Evolutionary conservation across 176 grass and related monocot species (phyloP).

Genomic region (Saccharum spontaneum): DNA sequence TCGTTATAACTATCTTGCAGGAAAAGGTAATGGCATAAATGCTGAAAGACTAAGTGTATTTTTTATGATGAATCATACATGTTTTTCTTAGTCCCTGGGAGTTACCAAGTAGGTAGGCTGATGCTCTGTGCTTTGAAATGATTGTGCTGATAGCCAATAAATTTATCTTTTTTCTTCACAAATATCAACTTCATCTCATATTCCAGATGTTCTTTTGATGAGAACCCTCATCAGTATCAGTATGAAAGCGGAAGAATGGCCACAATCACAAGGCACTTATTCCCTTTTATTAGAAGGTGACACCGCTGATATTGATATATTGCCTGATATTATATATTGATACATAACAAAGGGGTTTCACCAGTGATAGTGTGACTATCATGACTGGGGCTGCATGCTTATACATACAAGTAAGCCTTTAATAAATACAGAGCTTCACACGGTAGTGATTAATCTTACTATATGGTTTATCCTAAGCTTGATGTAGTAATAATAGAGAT

Average conservation of each 20-base stretch:
- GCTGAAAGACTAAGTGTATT: neutral
- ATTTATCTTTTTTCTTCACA: neutral
- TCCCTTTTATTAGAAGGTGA: slow-evolving; percentile 53
- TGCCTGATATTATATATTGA: slow-evolving; percentile 28
- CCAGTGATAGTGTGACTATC: slow-evolving; percentile 28
- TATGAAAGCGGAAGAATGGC: slow-evolving; percentile 30
- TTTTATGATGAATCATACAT: neutral
- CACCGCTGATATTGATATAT: slow-evolving; percentile 33
- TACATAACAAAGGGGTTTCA: slow-evolving; percentile 36
- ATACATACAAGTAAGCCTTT: slow-evolving; percentile 62
- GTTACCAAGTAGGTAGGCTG: neutral
- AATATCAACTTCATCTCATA: slow-evolving; percentile 39
- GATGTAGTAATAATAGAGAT: slow-evolving; percentile 57
- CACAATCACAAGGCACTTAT: slow-evolving; percentile 42
- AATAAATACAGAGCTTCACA: slow-evolving; percentile 50
- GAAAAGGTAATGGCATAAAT: slow-evolving; percentile 9
- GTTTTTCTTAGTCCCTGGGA: neutral
- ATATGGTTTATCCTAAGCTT: slow-evolving; percentile 38
- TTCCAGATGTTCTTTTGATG: slow-evolving; percentile 26
- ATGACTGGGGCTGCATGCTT: slow-evolving; percentile 35
- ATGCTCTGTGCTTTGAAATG: slow-evolving; percentile 5
- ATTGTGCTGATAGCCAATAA: slow-evolving; percentile 22
- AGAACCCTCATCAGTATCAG: neutral
- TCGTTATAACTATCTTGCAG: neutral
- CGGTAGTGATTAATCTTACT: slow-evolving; percentile 44